Conservation (phyloP, 1,139 yeast genomes). For the Tardiomyces digboiensis region DNA sequence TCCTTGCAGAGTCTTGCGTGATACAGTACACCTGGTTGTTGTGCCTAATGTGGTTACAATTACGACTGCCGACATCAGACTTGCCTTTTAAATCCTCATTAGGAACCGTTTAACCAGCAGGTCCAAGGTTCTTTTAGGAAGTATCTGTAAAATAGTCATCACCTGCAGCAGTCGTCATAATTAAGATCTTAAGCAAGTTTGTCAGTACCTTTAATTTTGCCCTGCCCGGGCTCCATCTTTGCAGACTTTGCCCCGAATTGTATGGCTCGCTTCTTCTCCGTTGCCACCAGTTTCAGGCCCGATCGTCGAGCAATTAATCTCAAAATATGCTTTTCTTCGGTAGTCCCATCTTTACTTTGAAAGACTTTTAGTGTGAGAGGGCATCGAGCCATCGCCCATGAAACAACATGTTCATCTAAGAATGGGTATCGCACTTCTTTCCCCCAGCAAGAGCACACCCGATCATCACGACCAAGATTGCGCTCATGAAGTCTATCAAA, state of each 20-base stretch:
- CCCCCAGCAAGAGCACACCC: constrained; percentile 80
- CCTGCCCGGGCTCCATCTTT: constrained; percentile 71
- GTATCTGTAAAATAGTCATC: constrained; percentile 12
- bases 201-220: constrained; percentile 58
- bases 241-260: constrained; percentile 97
- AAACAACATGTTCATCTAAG: constrained; percentile 54
- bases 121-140: constrained; percentile 4
- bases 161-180: constrained; percentile 1
- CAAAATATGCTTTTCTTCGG: constrained; percentile 41
- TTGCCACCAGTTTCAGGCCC: constrained; percentile 47
- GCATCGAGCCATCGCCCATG: constrained; percentile 30
- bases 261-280: constrained; percentile 87
- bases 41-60: too few relatives aligned
- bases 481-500: constrained; percentile 65
- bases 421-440: constrained; percentile 89
- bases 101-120: constrained; percentile 3
- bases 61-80: constrained; percentile 16
- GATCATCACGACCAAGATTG: constrained; percentile 85
- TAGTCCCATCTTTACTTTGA: constrained; percentile 15
- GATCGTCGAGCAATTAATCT: constrained; percentile 46
- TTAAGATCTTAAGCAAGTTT: constrained; percentile 15
- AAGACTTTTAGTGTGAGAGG: constrained; percentile 28
- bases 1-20: too few relatives aligned
- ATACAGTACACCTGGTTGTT: too few relatives aligned
- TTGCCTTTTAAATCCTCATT: constrained; percentile 13